Base-by-base conservation (phyloP, 2,329 filamentous ascomycete genomes). In the Arthrobotrys megalospora region DNA sequence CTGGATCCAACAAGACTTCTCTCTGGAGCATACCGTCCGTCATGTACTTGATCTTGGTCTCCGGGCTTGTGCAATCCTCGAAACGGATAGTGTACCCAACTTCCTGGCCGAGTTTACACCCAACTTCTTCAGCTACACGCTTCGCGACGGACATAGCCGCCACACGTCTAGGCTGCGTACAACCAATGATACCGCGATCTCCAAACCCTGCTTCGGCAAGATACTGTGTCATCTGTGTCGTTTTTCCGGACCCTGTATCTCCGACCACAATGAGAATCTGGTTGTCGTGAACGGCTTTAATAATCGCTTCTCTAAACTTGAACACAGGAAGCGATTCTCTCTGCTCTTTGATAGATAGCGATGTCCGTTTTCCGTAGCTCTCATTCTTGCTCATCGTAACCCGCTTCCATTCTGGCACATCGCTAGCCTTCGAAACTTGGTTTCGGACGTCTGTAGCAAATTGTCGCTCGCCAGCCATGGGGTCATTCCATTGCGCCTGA, bases 41-140 rank as follows among this genome's bases (percentile, higher is more conserved):
- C 95, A 99, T 97, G 86, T 99, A 99, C 86, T 99, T 99, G 86
- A 99, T 97, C 83, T 91, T 93, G 0, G 96, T 99, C 16, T 91
- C 88, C 1, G 93, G 90, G 80, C 91, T 93, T 0, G 95, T 97
- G 83, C 91, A 92, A 85, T 99, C 96, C 83, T 99, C 96, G 83
- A 99, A 99, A 83, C 96, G 93, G 83, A 99, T 97, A 6, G 93
- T 97, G 84, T 99, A 99, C 68, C 96, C 96, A 80, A 99, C 95
- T 83, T 97, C 94, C 70, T 94, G 90, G 38, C 96, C 96, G 11
- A 98, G 88, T 80, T 91, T 89, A 82, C 95, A 97, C 14, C 96
- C 95, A 76, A 98, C 93, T 85, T 99, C 96, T 83, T 98, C 94
- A 0, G 94, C 90, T 2, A 99, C 96, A 89, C 96, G 94, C 84